These are phyloP conservation scores for Crepidotus sp. DNA, from an alignment of 1,284 basidiomycete species.

Conservation along the genomic window DNA sequence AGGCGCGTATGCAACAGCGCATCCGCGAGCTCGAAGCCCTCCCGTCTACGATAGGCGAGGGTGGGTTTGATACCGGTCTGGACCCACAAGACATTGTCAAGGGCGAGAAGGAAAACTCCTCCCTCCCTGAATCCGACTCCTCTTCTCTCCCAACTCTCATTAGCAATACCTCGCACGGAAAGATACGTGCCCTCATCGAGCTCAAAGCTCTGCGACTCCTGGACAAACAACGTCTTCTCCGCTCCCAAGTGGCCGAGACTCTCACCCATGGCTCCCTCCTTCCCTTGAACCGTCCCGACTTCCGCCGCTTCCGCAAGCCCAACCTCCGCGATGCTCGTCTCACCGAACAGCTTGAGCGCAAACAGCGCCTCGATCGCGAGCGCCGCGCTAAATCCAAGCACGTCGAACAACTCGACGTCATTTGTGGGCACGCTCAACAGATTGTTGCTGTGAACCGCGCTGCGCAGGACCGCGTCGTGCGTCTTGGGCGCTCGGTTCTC, in stretches of 20 bases:
- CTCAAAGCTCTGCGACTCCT: slow-evolving; percentile 88
- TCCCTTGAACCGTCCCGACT: slow-evolving; percentile 85
- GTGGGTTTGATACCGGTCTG: slow-evolving; percentile 50
- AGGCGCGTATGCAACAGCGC: slow-evolving; percentile 84
- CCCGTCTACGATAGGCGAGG: slow-evolving; percentile 77
- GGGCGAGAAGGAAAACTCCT: slow-evolving; percentile 40
- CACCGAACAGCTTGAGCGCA: slow-evolving; percentile 87
- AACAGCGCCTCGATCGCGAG: slow-evolving; percentile 89
- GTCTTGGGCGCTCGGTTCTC: slow-evolving; percentile 81
- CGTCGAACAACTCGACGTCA: slow-evolving; percentile 85
- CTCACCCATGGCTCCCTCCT: slow-evolving; percentile 88
- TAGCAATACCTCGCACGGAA: slow-evolving; percentile 43
- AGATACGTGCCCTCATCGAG: slow-evolving; percentile 88
- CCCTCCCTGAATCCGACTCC: slow-evolving; percentile 40
- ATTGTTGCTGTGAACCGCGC: slow-evolving; percentile 55
- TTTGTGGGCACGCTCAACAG: slow-evolving; percentile 80
- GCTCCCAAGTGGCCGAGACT: slow-evolving; percentile 81
- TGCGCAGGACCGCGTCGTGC: slow-evolving; percentile 71
- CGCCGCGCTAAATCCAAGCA: slow-evolving; percentile 94
- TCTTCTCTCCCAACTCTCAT: slow-evolving; percentile 27
- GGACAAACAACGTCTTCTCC: slow-evolving; percentile 82
- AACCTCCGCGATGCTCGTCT: slow-evolving; percentile 83
- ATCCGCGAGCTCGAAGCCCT: slow-evolving; percentile 83
- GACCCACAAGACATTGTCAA: slow-evolving; percentile 39
- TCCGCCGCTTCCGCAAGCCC: slow-evolving; percentile 83